Conservation (phyloP, 2,329 filamentous ascomycete genomes). For the Hypoxylon sp. region DNA sequence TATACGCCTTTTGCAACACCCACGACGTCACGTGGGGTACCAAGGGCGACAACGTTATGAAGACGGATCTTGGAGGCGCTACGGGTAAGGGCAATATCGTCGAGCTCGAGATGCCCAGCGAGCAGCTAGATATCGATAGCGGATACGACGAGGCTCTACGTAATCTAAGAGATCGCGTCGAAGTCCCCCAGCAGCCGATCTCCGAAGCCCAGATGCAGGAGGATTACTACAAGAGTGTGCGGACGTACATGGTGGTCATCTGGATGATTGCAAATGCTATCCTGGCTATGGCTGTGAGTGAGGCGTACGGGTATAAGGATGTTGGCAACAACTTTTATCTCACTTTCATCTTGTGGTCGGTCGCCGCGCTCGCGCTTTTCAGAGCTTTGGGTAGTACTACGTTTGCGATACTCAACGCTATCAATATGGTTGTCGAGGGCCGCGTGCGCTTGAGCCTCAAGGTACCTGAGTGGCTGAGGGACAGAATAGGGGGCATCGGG, state of each 20-base stretch:
- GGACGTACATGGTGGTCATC: constrained; percentile 96
- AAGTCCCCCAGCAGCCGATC: constrained; percentile 73
- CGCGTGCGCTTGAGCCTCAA: constrained; percentile 74
- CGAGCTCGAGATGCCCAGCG: constrained; percentile 96
- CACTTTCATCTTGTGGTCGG: constrained; percentile 91
- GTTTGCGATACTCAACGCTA: constrained; percentile 84
- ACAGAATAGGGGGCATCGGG: constrained; percentile 59
- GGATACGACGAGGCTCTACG: constrained; percentile 97
- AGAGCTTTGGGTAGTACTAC: constrained; percentile 84
- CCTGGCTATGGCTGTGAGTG: constrained; percentile 91
- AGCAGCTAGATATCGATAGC: constrained; percentile 97
- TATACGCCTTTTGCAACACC: constrained; percentile 99
- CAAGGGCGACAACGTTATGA: constrained; percentile 96
- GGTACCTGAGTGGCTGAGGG: constrained; percentile 61
- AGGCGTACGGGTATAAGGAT: constrained; percentile 80
- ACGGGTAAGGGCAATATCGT: constrained; percentile 82
- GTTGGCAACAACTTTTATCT: constrained; percentile 91
- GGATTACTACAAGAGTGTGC: constrained; percentile 97
- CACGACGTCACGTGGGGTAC: constrained; percentile 99
- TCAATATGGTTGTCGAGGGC: constrained; percentile 90
- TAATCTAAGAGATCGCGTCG: constrained; percentile 92
- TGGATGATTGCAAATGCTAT: constrained; percentile 96
- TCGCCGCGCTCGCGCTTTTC: constrained; percentile 88
- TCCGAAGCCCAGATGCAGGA: constrained; percentile 91
- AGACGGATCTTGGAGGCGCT: constrained; percentile 91